phyloP scores from a whole-genome alignment of 768 basidiomycete species.

The Tricholoma saponaceum region DNA sequence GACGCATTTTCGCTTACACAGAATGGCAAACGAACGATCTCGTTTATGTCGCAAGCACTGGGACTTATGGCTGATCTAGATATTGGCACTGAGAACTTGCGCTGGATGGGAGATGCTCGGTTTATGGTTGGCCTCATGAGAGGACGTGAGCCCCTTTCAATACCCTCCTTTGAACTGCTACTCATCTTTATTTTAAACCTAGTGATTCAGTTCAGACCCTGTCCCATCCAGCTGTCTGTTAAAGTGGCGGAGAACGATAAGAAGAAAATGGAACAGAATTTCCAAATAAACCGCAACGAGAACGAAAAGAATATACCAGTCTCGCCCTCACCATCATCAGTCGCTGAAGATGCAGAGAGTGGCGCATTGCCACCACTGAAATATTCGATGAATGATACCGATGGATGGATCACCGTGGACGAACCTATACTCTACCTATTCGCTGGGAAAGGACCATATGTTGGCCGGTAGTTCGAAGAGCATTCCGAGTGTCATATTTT shows the following conservation, averaged over 20 bases:
- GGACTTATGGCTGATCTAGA: constrained; percentile 87
- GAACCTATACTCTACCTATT: constrained; percentile 67
- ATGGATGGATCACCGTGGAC: constrained; percentile 70
- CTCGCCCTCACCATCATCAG: constrained; percentile 10
- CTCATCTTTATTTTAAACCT: neutral
- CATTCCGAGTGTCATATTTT: neutral
- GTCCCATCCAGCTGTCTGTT: constrained; percentile 66
- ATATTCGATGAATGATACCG: constrained; percentile 38
- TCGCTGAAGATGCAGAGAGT: neutral
- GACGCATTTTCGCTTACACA: constrained; percentile 81
- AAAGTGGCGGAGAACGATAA: constrained; percentile 70
- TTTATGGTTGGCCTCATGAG: constrained; percentile 71
- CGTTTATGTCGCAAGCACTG: constrained; percentile 80
- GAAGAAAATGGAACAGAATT: constrained; percentile 55
- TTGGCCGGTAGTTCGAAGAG: constrained; percentile 44
- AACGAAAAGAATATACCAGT: constrained; percentile 12
- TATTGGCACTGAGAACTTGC: constrained; percentile 75
- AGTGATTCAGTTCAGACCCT: constrained; percentile 58
- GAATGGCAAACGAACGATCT: constrained; percentile 54
- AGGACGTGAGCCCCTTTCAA: constrained; percentile 45
- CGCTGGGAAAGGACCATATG: constrained; percentile 78
- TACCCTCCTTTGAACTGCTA: neutral
- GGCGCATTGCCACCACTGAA: constrained; percentile 42
- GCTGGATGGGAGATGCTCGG: constrained; percentile 84
- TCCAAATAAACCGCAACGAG: constrained; percentile 34